Percentiles rank a stretch among this genome's conserved stretches.
Conservation (phyloP, 179 eudicot species). For the Spinacia oleracea region DNA sequence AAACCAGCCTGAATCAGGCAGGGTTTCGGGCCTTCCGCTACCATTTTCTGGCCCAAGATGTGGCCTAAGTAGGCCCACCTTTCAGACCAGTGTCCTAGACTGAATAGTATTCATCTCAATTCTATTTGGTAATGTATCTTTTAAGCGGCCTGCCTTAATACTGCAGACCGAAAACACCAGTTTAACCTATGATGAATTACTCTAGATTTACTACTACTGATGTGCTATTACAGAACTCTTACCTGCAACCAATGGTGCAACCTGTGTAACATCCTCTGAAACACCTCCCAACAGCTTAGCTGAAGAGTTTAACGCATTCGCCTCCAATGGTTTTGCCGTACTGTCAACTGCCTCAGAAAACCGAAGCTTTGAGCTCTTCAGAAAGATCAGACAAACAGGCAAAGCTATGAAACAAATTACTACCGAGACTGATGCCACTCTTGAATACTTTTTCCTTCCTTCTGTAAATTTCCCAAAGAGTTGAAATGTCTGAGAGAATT, state of each 20-base stretch:
- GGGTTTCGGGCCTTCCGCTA: too few species aligned
- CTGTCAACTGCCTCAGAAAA: constrained; percentile 8
- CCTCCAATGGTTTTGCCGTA: not conserved
- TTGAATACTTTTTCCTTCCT: constrained; percentile 20
- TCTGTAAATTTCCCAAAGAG: constrained; percentile 13
- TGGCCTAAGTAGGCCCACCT: too few species aligned
- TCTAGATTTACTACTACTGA: too few species aligned
- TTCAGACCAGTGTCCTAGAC: too few species aligned
- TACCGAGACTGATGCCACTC: not conserved
- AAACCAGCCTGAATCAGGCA: too few species aligned
- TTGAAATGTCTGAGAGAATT: constrained; percentile 17
- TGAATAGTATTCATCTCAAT: too few species aligned
- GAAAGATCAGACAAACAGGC: constrained; percentile 9
- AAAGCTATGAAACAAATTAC: constrained; percentile 18
- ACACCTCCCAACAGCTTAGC: not conserved
- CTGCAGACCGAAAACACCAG: too few species aligned
- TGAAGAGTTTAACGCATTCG: not conserved
- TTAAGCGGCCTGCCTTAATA: too few species aligned
- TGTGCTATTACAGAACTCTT: not conserved
- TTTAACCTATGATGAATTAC: too few species aligned
- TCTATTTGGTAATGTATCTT: too few species aligned
- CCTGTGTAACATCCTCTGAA: not conserved
- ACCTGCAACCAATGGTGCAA: constrained; percentile 9
- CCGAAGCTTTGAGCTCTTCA: constrained; percentile 5
- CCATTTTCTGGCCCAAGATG: too few species aligned